These are phyloP conservation scores for Auxenochlorella pyrenoidosa DNA, from an alignment of 139 green algal genomes.

Conservation along the genomic window DNA sequence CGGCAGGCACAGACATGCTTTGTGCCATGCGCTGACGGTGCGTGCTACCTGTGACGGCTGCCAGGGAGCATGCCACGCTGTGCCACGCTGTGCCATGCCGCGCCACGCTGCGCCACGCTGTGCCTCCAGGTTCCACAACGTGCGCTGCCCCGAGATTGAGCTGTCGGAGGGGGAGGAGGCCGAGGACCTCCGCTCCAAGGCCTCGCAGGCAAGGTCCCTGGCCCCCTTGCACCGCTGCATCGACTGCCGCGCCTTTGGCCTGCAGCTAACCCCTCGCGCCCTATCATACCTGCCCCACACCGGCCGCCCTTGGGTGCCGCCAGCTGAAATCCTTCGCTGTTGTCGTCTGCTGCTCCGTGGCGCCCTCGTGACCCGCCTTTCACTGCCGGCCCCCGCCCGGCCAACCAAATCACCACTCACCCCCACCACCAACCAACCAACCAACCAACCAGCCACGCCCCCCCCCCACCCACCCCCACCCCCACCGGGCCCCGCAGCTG, in stretches of 20 bases:
- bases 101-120: no score
- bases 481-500: constrained; percentile 5
- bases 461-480: constrained; percentile 41
- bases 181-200: not conserved
- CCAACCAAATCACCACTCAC: no score
- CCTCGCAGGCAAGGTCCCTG: not conserved
- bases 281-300: not conserved
- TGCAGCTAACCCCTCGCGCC: not conserved
- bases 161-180: not conserved
- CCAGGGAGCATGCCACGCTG: no score
- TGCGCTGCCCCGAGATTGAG: constrained; percentile 1
- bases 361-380: not conserved
- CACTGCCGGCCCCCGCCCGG: not conserved
- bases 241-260: no score
- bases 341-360: no score
- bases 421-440: constrained; percentile 48
- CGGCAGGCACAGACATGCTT: no score
- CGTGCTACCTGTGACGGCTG: no score
- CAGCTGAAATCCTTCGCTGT: no score
- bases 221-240: no score
- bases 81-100: no score
- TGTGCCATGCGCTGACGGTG: not conserved
- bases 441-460: no score
- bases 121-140: constrained; percentile 1
- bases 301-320: no score